Conservation (phyloP, 345 rosid genomes). For the Clausena lansium region DNA sequence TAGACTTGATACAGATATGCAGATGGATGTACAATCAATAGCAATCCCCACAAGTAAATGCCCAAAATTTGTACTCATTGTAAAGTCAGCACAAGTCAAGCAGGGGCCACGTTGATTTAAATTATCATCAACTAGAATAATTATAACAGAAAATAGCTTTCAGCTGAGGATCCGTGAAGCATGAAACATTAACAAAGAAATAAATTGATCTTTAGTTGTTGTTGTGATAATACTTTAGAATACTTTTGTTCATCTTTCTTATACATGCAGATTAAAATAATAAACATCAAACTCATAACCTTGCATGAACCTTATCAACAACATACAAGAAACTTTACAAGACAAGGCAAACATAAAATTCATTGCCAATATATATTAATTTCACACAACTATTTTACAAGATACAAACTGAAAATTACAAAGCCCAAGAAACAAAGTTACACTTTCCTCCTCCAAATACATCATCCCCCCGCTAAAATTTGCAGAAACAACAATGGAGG, state of each 20-base stretch:
- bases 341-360: background rate
- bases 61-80: accelerated
- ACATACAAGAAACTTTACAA: no score
- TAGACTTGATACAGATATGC: background rate
- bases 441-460: background rate
- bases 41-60: background rate
- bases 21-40: background rate
- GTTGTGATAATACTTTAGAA: background rate
- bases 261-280: background rate
- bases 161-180: background rate
- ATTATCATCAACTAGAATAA: background rate
- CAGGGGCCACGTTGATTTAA: background rate
- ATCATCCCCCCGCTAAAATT: constrained; percentile 3
- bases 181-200: no score
- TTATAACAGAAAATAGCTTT: no score
- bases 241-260: background rate
- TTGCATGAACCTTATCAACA: background rate
- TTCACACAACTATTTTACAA: background rate
- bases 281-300: background rate
- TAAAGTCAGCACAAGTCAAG: background rate
- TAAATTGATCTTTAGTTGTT: background rate
- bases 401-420: background rate
- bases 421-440: background rate
- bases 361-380: background rate
- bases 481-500: constrained; percentile 6